Evolutionary conservation across 768 basidiomycete genomes (phyloP), one percentile per base, ranked within the genome.

Genomic region (Lactarius indigo): DNA sequence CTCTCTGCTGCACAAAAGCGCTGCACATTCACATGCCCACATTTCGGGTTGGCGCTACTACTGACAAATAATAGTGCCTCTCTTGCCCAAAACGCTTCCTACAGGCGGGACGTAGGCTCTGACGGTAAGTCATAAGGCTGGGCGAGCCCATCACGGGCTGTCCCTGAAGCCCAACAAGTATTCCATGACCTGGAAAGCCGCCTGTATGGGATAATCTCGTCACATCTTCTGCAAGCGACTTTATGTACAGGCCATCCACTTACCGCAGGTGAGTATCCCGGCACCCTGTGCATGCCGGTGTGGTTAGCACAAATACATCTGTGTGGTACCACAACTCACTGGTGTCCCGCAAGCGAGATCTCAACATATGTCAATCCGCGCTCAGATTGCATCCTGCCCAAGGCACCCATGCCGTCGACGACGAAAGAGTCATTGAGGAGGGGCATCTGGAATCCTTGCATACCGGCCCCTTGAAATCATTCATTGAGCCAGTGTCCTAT

Each of bases 391-490:
- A 83, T 77, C 2, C 77, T 87, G 0, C 90, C 90, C 31, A 86
- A 78, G 3, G 89, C 81, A 31, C 90, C 90, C 54, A 90, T 80
- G 20, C 85, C 87, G 63, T 89, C 87, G 61, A 91, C 83, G 63
- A 90, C 74, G 78, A 91, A 88, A 66, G 84, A 87, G 69, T 91
- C 89, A 35, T 83, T 76, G 15, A 75, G 72, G 56, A 90, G 88
- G 6, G 87, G 88, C 0, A 81, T 85, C 68, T 87, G 89, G 83
- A 91, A 91, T 0, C 90, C 90, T 77, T 91, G 90, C 64, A 78
- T 39, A 0, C 87, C 87, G 65, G 78, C 79, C 89, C 85, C 84
- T 84, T 79, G 75, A 76, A 79, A 26, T 26, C 26, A 31, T 37
- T 20, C 60, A 56, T 50, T 54, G 28, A 13, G 41, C 13, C 37